Evolutionary conservation across 192 early-diverging fungal genomes (phyloP).

Genomic region (Chytriomyces confervae): DNA sequence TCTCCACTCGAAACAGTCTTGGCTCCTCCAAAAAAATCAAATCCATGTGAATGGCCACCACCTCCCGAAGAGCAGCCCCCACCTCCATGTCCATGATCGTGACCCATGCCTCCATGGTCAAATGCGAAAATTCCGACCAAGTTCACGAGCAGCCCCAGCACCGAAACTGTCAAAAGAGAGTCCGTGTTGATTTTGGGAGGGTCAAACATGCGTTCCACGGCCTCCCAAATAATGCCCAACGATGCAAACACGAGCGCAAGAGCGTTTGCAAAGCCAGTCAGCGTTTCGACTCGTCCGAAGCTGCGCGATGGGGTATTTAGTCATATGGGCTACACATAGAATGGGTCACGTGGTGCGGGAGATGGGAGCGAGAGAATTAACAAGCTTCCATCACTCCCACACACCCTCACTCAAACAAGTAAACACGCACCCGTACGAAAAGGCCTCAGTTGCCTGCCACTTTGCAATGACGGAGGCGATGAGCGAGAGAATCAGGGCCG

Average conservation of each 20-base stretch:
- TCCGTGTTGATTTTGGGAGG: conserved; percentile 82
- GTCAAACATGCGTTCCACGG: conserved; percentile 82
- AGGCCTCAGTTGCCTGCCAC: conserved; percentile 85
- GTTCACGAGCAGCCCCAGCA: conserved; percentile 91
- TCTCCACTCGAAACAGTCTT: background rate
- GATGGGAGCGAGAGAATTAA: too few relatives aligned
- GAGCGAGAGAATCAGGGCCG: conserved; percentile 86
- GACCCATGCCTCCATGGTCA: conserved; percentile 71
- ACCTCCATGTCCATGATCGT: conserved; percentile 63
- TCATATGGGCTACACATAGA: background rate
- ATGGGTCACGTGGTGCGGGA: too few relatives aligned
- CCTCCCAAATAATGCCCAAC: conserved; percentile 89
- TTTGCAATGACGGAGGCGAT: conserved; percentile 89
- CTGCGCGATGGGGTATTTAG: conserved; percentile 42
- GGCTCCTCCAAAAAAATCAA: conserved; percentile 1
- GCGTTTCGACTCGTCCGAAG: conserved; percentile 87
- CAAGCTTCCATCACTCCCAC: background rate
- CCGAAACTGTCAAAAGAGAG: conserved; percentile 82
- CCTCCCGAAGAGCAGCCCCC: conserved; percentile 43
- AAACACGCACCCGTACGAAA: conserved; percentile 67
- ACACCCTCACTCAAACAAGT: conserved; percentile 13
- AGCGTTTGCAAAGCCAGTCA: conserved; percentile 93
- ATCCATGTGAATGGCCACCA: conserved; percentile 40
- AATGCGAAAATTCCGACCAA: conserved; percentile 69
- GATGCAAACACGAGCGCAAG: conserved; percentile 89